Conservation (phyloP, 2,329 filamentous ascomycete genomes). For the Ceratocystis destructans region DNA sequence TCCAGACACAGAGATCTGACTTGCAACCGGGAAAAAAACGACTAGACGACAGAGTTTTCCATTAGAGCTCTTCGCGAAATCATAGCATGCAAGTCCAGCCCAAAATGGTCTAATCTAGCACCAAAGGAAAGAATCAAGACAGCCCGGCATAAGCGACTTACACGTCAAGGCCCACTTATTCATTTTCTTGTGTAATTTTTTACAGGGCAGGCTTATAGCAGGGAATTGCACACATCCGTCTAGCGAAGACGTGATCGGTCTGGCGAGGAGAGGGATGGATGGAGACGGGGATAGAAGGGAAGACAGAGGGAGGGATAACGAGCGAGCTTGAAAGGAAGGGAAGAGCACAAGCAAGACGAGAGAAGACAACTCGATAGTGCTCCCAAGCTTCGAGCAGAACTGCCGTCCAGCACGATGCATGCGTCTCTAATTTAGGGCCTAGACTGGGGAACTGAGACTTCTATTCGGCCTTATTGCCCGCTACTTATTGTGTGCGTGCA, state of each 20-base stretch:
- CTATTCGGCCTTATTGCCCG: background rate
- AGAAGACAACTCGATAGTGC: background rate
- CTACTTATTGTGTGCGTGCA: background rate
- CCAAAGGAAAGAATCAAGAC: background rate
- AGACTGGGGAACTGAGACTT: background rate
- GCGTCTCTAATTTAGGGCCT: background rate
- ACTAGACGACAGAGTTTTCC: background rate
- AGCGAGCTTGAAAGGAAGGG: background rate
- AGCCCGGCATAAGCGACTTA: slow-evolving; percentile 6
- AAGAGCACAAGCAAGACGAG: background rate
- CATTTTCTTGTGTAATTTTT: background rate
- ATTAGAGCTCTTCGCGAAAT: background rate
- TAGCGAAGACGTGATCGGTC: slow-evolving; percentile 1
- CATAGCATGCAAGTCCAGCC: background rate
- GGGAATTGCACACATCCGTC: slow-evolving; percentile 1
- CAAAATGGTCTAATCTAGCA: background rate
- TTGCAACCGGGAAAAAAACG: background rate
- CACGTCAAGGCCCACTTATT: background rate
- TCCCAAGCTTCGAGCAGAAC: too few relatives aligned
- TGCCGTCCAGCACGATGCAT: background rate
- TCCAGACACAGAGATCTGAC: background rate
- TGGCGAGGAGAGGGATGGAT: background rate
- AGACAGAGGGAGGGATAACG: background rate
- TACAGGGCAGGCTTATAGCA: background rate
- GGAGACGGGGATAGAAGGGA: background rate